These are phyloP conservation scores for Fraxinus anomala DNA, from an alignment of 257 asterid genomes.

Conservation along the genomic window DNA sequence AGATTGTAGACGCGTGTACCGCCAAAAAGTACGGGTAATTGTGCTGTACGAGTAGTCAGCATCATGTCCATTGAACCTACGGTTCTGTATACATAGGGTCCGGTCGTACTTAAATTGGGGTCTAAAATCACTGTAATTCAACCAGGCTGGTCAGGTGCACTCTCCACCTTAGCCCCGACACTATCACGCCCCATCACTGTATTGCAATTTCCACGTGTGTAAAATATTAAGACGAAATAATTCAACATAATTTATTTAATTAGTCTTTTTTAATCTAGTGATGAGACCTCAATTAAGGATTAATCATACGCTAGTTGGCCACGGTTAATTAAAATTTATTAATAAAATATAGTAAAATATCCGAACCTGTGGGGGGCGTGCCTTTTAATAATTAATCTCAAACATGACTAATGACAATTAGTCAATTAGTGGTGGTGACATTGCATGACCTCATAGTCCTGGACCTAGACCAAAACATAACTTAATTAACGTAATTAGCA, in stretches of 20 bases:
- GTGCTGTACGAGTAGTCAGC: neutral
- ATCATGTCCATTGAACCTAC: neutral
- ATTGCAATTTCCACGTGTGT: neutral
- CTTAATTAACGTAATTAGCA: neutral
- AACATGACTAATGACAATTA: neutral
- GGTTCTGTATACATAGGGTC: neutral
- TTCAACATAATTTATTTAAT: no score
- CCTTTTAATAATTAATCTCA: neutral
- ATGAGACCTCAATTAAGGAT: neutral
- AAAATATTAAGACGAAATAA: no score
- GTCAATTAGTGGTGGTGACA: constrained; percentile 12
- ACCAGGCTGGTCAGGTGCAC: neutral
- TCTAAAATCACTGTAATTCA: neutral
- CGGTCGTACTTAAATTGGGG: neutral
- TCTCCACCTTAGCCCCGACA: neutral
- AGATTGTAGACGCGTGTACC: neutral
- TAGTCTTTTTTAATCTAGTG: neutral
- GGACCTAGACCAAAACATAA: neutral
- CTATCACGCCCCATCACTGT: neutral
- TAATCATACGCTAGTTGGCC: neutral
- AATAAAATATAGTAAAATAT: neutral
- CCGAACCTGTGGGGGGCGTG: neutral
- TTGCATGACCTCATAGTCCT: constrained; percentile 1
- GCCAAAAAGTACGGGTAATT: neutral
- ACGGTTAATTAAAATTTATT: neutral